Base-by-base conservation (phyloP, 2,329 filamentous ascomycete species). In the Arachnopeziza araneosa region DNA sequence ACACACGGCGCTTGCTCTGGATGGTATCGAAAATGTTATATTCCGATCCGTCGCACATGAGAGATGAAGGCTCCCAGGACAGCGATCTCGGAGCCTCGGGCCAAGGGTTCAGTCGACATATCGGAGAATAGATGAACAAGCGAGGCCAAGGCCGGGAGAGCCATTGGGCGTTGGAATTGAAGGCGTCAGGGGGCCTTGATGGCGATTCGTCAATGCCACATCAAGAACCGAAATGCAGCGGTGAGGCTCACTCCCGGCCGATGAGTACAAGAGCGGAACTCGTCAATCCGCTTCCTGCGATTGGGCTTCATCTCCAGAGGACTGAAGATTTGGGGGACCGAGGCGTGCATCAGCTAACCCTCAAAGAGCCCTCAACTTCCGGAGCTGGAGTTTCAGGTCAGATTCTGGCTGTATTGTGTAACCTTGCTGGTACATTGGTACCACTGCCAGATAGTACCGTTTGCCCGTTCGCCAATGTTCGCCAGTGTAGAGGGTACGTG, bases 1-100 rank as follows among this genome's bases (percentile, higher is more conserved):
- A 14, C 17, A 14, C 36, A 44, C 17, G 36, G 36, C 4, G 26
- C 26, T 30, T 30, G 4, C 26, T 30, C 26, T 30, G 17, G 6
- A 44, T 7, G 6, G 10, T 44, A 19, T 44, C 36, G 4, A 44
- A 44, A 17, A 17, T 44, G 12, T 44, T 19, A 17, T 44, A 14
- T 8, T 44, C 36, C 36, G 36, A 12, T 44, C 36, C 36, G 36
- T 44, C 10, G 17, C 36, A 44, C 36, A 44, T 44, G 10, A 44
- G 12, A 17, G 5, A 14, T 44, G 36, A 44, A 44, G 17, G 36
- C 36, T 44, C 12, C n/a, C 3, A 17, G 36, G 12, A 44, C 14
- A 56, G 23, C 55, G 55, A 57, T 57, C 49, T 32, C 55, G 55
- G 55, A 57, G 55, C 55, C 55, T 57, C 49, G 55, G 21, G 24